Percentiles rank a stretch among this genome's conserved stretches.
phyloP scores from a whole-genome alignment of 208 protist species.

The Phytomonas serpens region DNA sequence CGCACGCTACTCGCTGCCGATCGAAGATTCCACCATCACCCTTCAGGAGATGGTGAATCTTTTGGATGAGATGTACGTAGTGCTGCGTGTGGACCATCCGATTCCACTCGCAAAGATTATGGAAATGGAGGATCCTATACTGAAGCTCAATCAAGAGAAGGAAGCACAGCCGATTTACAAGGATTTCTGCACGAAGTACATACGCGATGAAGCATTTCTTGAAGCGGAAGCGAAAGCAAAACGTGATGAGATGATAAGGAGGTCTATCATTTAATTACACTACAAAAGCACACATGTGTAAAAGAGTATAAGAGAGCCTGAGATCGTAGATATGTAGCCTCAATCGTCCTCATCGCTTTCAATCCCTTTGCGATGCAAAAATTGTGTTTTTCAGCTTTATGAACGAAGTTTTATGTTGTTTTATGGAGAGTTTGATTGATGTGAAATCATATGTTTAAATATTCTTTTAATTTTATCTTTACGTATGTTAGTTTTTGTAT shows the following conservation, averaged over 20 bases:
- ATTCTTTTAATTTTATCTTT: constrained; percentile 5
- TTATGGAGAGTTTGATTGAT: constrained; percentile 1
- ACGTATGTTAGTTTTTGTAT: constrained; percentile 12
- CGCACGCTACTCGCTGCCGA: constrained; percentile 49
- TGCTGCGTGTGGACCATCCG: constrained; percentile 37
- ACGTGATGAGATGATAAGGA: neutral
- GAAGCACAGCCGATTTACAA: neutral
- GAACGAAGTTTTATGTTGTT: constrained; percentile 6
- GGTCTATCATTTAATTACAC: neutral
- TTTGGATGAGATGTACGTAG: constrained; percentile 71
- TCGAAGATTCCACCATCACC: constrained; percentile 68
- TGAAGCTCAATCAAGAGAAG: constrained; percentile 13
- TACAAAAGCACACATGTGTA: neutral
- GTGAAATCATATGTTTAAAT: constrained; percentile 2
- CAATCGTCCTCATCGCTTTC: neutral
- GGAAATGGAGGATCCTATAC: constrained; percentile 29
- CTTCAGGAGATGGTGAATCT: constrained; percentile 82
- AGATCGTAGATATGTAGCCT: neutral
- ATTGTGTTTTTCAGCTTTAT: constrained; percentile 6
- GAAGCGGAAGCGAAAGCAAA: neutral
- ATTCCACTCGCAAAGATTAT: constrained; percentile 35
- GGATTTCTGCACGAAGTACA: neutral
- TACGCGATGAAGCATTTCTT: neutral
- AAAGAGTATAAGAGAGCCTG: neutral
- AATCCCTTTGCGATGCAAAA: neutral